Base-by-base conservation (phyloP, 768 basidiomycete genomes). In the Botryobasidium botryosum region DNA sequence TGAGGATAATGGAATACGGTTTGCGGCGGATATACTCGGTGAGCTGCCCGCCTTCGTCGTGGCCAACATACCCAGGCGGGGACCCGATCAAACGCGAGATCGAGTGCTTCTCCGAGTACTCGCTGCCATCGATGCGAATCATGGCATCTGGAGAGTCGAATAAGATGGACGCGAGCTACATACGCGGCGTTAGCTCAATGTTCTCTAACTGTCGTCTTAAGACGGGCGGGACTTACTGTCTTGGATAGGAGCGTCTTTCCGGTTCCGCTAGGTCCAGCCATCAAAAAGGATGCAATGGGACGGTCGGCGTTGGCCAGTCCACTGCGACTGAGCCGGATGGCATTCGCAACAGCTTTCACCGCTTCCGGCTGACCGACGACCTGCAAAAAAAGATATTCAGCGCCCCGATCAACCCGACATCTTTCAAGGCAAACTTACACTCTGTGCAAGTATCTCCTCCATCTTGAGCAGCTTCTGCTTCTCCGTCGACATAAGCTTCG, bases 11-110 rank as follows among this genome's bases (percentile, higher is more conserved):
- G 47, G 72, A 75, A 59, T 91, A 94, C 1, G 88, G 88, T 58
- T 87, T 84, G 49, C 90, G 75, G 41, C 88, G 75, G 40, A 92
- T 77, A 53, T 90, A 90, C 64, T 94, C 90, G 3, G 90, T 92
- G 38, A 94, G 69, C 57, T 91, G 87, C 6, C 90, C 85, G 7
- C 85, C 84, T 27, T 75, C 69, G 54, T 92, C 87, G 58, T 92
- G 76, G 2, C 91, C 92, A 33, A 96, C 79, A 57, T 92, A 96
- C 31, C 91, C 64, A 5, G 64, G 59, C 0, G 63, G 61, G 6
- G 62, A 58, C 15, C 66, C 66, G 20, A 44, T 44, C 48, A 28
- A 48, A 40, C 79, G 68, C n/a, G 77, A 68, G 45, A 83, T 71
- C 5, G 77, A 70, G 52, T 83, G 81, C 56, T 72, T 74, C 50